phyloP scores from a whole-genome alignment of 257 asterid genomes.

The Plantago ovata region DNA sequence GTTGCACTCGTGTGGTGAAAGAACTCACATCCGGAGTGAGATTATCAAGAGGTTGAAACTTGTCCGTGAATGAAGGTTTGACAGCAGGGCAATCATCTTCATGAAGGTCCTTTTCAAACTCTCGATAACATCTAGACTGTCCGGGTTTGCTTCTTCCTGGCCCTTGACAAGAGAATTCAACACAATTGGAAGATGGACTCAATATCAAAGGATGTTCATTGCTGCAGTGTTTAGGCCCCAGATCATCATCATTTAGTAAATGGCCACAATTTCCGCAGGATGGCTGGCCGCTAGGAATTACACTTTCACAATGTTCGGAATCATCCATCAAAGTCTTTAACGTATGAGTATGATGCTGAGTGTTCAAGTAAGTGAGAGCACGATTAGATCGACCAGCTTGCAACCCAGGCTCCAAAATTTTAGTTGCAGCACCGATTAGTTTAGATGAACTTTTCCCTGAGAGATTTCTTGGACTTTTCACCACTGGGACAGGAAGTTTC shows the following conservation, averaged over 20 bases:
- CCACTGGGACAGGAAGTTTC: conserved; percentile 51
- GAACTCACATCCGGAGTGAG: conserved; percentile 1
- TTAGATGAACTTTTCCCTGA: conserved; percentile 60
- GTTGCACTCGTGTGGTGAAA: neutral
- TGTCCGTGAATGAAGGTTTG: neutral
- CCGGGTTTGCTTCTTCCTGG: conserved; percentile 31
- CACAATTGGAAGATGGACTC: conserved; percentile 32
- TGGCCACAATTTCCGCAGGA: conserved; percentile 62
- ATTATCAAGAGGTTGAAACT: neutral
- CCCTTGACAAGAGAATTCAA: conserved; percentile 34
- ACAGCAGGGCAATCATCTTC: too few species aligned
- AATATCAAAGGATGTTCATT: conserved; percentile 28
- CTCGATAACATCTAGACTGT: conserved; percentile 21
- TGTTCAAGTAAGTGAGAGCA: conserved; percentile 49
- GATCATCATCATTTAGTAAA: conserved; percentile 29
- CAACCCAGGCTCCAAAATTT: conserved; percentile 85
- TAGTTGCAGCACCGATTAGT: conserved; percentile 78
- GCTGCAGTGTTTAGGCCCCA: conserved; percentile 20
- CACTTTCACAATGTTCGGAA: conserved; percentile 20
- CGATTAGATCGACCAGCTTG: conserved; percentile 49
- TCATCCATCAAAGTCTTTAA: conserved; percentile 26
- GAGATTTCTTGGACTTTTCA: conserved; percentile 54
- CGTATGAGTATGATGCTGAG: conserved; percentile 21
- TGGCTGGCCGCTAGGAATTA: conserved; percentile 25
- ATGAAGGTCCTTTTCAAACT: conserved; percentile 24